phyloP scores from a whole-genome alignment of 192 early-diverging fungal genomes.

The Helicostylum pulchrum region DNA sequence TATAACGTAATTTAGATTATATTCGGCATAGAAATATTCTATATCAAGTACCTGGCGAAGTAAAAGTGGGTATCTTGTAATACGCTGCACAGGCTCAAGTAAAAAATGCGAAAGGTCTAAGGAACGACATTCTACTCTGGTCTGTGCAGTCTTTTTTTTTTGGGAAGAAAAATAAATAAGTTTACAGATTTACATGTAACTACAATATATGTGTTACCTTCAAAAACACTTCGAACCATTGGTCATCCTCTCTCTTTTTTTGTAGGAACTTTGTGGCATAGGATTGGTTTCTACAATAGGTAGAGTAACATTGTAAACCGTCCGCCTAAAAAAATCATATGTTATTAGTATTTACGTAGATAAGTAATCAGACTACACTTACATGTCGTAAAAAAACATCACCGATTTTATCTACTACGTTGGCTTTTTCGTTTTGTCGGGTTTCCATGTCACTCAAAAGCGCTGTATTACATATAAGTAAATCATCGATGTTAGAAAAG shows the following conservation, averaged over 20 bases:
- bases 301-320: conserved; percentile 56
- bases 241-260: conserved; percentile 48
- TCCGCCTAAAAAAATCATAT: conserved; percentile 35
- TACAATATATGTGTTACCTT: conserved; percentile 44
- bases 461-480: conserved; percentile 61
- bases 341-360: not conserved
- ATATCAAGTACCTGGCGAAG: conserved; percentile 59
- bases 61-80: conserved; percentile 90
- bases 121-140: conserved; percentile 59
- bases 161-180: not conserved
- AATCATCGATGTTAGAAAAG: conserved; percentile 82
- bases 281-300: conserved; percentile 66
- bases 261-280: conserved; percentile 61
- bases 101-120: conserved; percentile 78
- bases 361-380: not conserved
- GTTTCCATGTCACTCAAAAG: conserved; percentile 67
- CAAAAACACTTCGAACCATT: conserved; percentile 55
- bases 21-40: not conserved
- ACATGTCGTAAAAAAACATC: conserved; percentile 69
- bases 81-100: conserved; percentile 88
- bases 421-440: conserved; percentile 49
- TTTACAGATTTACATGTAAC: not conserved
- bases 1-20: not conserved
- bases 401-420: conserved; percentile 64
- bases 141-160: conserved; percentile 46